Base-by-base conservation (phyloP, 1,284 basidiomycete species). In the Pterula multifida region DNA sequence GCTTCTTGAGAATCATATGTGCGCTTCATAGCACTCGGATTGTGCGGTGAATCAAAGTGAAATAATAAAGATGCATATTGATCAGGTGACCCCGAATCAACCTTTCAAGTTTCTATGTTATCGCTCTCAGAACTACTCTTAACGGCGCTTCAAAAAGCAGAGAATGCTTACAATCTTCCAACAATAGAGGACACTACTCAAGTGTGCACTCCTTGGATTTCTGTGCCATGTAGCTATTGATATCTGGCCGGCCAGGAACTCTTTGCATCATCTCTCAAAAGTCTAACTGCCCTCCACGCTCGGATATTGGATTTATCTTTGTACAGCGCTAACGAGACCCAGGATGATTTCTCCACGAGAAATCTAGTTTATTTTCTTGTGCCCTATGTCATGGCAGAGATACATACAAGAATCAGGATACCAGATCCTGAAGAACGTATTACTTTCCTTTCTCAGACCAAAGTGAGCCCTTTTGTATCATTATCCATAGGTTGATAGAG, bases 301-400 rank as follows among this genome's bases (percentile, higher is more conserved):
- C 72, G 75, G 9, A 69, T 87, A 48, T 56, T 69, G 22, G 69
- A 68, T 46, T 70, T 95, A 22, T 79, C 79, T 0, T 68, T 96
- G 19, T 93, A 95, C 65, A 92, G 89, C 50, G 71, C 83, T 4
- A 96, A 96, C 61, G 93, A 97, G 62, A 71, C 70, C 0, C 65
- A 90, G 21, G 86, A 92, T 46, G 93, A 97, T 64, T 78, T 97
- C 39, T 75, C 85, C 1, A 91, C 92, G 9, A 69, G 72, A 26
- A 81, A 93, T 64, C 67, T 96, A 47, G 70, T 85, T 6, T 96
- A 91, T 65, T 75, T 96, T 49, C 72, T 81, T 45, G 78, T 90
- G 0, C 81, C 85, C 0, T 93, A 79, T 64, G 75, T 83, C 21
- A 63, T 75, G 26, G 82, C 82, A 4, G 84, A 93, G 58, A 73